Base-by-base conservation (phyloP, 441 rosid genomes). In the Euphorbia corollata region DNA sequence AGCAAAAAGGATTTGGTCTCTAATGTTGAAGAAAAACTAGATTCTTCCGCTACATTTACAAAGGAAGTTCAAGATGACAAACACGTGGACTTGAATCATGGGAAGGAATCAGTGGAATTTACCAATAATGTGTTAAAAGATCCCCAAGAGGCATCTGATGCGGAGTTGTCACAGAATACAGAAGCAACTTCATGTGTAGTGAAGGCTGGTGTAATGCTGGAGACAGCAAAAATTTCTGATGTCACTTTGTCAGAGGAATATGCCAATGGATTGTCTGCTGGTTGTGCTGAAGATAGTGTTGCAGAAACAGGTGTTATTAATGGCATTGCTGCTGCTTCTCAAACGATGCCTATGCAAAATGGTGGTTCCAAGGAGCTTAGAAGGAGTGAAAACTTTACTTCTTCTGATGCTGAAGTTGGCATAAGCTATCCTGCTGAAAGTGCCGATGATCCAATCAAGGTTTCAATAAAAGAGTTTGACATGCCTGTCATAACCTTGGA, bases 271-370 rank as follows among this genome's bases (percentile, higher is more conserved):
- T 54, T 59, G 64, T 66, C 60, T 67, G 63, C 54, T 59, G 67
- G 20, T 62, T 54, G 72, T 74, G 68, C 76, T 43, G 58, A 68
- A 58, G 79, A 74, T 45, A 61, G 19, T 18, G 60, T 64, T 64
- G 57, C 75, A 3, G 74, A 73, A 63, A 63, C 68, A 9, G 61
- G 51, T 64, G 63, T 58, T 69, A 71, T 72, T 58, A 69, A 71
- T 74, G 79, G 59, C 51, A 16, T 68, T 43, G 50, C 70, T 63
- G 75, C 66, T 73, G 61, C 76, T 64, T 65, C 50, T 70, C 80
- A 73, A 79, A 71, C 64, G 24, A 64, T 68, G 27, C 30, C 75
- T 58, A 71, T 76, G 47, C 59, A 43, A 62, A 65, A 20, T 64
- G 70, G 27, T 71, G 48, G 48, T 24, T 63, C 68, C 20, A 71